Base-by-base conservation (phyloP, 2,329 filamentous ascomycete genomes). In the Phyllosticta citribraziliensis region DNA sequence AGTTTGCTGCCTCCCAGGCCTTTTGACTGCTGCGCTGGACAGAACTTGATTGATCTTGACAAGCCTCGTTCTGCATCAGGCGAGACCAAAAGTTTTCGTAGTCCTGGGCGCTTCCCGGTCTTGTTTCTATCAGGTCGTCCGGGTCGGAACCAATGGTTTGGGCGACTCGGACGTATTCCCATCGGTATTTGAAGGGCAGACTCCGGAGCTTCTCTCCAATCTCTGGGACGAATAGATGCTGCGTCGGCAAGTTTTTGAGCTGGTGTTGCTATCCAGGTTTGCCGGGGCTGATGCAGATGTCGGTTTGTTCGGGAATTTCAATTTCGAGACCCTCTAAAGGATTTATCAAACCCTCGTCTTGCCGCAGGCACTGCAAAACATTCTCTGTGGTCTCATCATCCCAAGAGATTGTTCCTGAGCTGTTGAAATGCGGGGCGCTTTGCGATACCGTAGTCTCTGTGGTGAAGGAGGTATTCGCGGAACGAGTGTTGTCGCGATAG, bases 151-250 rank as follows among this genome's bases (percentile, higher is more conserved):
- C 63, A 24, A 58, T 52, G 2, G 66, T 65, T 20, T 65, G 53
- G 0, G 69, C 66, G 17, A 75, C 50, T 3, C 71, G 69, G 19
- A 61, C 63, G 55, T 70, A 70, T n/a, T 74, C 72, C 61, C 71
- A 73, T 1, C 69, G 65, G 1, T 72, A 56, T n/a, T 67, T 68
- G 62, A 71, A 75, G 0, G 72, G 70, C 20, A 70, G 63, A 0
- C 20, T 3, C n/a, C 47, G 40, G 5, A 69, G n/a, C 2, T 58
- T 30, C 9, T 54, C 8, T 3, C 64, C 22, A 14, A 66, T 55
- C 9, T 66, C 56, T 6, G 67, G 61, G 5, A 71, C 66, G 47
- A 73, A 75, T 1, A 75, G 62, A 20, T 70, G 65, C 17, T 68
- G 64, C 0, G 35, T 27, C 0, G 71, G 69, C 19, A 75, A 62